These are phyloP conservation scores for Funneliformis mosseae DNA, from an alignment of 192 early-diverging fungal genomes.

Conservation along the genomic window DNA sequence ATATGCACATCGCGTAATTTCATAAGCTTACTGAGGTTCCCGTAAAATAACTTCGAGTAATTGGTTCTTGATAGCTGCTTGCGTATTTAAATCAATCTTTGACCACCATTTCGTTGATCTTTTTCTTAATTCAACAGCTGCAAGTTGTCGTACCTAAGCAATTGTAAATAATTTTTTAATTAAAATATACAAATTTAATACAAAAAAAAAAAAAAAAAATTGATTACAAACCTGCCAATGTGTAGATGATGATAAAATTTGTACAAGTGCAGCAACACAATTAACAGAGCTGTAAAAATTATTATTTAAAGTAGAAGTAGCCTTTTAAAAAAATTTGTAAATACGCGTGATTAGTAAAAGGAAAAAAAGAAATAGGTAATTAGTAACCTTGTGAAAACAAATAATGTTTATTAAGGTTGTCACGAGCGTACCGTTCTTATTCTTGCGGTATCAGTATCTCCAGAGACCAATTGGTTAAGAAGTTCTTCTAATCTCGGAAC, in stretches of 20 bases:
- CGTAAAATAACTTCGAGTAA: constrained; percentile 73
- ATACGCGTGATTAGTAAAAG: not conserved
- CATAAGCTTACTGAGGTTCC: constrained; percentile 66
- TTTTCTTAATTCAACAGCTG: constrained; percentile 89
- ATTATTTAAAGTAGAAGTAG: constrained; percentile 72
- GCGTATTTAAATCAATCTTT: constrained; percentile 56
- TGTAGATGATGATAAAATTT: constrained; percentile 66
- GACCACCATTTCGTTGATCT: constrained; percentile 77
- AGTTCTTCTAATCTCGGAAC: not conserved
- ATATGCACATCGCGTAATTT: not conserved
- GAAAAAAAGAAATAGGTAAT: not conserved
- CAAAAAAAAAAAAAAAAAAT: not conserved
- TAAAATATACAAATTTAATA: not conserved
- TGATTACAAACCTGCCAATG: constrained; percentile 52
- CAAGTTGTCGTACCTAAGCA: constrained; percentile 73
- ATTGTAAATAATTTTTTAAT: not conserved
- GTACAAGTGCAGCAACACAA: constrained; percentile 82
- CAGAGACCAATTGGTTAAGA: constrained; percentile 12
- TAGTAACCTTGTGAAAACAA: not conserved
- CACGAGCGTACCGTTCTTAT: constrained; percentile 2
- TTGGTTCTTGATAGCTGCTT: constrained; percentile 63
- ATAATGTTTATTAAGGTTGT: not conserved
- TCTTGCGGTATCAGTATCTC: constrained; percentile 19
- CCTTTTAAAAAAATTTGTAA: constrained; percentile 40
- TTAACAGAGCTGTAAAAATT: constrained; percentile 69